Evolutionary conservation across 306 rosid species (phyloP).

Genomic region (Sophora flavescens): DNA sequence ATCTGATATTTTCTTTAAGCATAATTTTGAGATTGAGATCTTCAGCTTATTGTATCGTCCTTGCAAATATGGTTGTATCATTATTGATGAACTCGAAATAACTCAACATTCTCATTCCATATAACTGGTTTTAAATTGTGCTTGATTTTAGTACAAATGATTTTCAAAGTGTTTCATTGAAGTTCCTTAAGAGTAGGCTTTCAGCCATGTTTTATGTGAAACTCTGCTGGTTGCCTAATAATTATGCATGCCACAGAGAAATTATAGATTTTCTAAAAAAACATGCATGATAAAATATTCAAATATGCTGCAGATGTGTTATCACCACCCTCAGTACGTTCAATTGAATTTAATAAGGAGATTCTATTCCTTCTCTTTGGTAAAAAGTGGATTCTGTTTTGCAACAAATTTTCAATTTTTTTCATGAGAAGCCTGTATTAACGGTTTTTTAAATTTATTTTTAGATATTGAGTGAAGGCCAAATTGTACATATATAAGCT

Average conservation of each 20-base stretch:
- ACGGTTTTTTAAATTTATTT: conserved; percentile 12
- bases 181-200: conserved; percentile 22
- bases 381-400: conserved; percentile 6
- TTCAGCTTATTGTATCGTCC: conserved; percentile 3
- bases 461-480: conserved; percentile 13
- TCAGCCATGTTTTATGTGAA: conserved; percentile 8
- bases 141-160: not conserved
- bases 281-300: not conserved
- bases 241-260: not conserved
- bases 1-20: conserved; percentile 33
- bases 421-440: not conserved
- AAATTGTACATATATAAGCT: not conserved
- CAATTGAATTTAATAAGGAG: too few species aligned
- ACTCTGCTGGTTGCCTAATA: not conserved
- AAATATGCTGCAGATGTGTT: not conserved
- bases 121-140: not conserved
- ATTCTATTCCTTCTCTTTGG: not conserved
- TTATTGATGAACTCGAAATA: conserved; percentile 9
- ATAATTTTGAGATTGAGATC: conserved; percentile 9
- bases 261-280: conserved; percentile 8
- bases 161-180: too few species aligned
- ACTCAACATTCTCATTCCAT: not conserved
- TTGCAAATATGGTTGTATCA: conserved; percentile 3
- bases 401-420: not conserved
- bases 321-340: not conserved